Base-by-base conservation (phyloP, 805 yeast species). In the Clavispora fructus region DNA sequence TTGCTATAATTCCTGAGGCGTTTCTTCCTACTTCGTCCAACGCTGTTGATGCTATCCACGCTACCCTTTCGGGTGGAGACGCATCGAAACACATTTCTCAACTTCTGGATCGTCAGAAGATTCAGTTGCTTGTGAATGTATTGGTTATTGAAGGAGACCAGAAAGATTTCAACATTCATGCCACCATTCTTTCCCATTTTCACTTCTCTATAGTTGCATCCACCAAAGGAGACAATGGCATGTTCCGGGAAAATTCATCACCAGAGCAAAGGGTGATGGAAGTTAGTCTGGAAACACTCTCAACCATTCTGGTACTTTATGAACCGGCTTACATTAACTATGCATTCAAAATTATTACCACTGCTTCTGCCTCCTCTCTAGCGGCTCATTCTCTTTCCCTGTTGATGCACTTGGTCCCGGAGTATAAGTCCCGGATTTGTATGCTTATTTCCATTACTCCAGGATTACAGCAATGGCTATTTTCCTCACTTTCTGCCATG, bases 371-470 rank as follows among this genome's bases (percentile, higher is more conserved):
- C 39, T 29, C 45, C 3, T 3, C 6, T 4, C 33, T 55, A 6
- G 62, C 67, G 1, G 45, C 55, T 33, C 33, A 48, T 48, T 44
- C 61, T 48, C 19, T 61, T 42, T 43, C 68, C 40, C 46, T 69
- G 4, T 54, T 77, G 40, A 57, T 75, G 16, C 56, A 58, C 27
- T 43, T 76, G n/a, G 59, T 63, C 31, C 77, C 79, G 1, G 51
- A 58, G 1, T 51, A 63, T 32, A 71, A 68, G 47, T 59, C 67
- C 12, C 64, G 65, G 28, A 54, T 75, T 16, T 67, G 75, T 47
- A 70, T 77, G 54, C 64, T 67, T 30, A 56, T 70, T 31, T 66
- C 74, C 5, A 59, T 75, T 28, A 65, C 69, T 5, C 76, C 80
- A 1, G 62, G 63, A 2, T 60, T 71, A 3, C 67, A 70, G 43